A percentile compares a stretch with the other conserved stretches of the same genome.
Conservation (phyloP, 805 yeast genomes). For the Wickerhamiella azyma region DNA sequence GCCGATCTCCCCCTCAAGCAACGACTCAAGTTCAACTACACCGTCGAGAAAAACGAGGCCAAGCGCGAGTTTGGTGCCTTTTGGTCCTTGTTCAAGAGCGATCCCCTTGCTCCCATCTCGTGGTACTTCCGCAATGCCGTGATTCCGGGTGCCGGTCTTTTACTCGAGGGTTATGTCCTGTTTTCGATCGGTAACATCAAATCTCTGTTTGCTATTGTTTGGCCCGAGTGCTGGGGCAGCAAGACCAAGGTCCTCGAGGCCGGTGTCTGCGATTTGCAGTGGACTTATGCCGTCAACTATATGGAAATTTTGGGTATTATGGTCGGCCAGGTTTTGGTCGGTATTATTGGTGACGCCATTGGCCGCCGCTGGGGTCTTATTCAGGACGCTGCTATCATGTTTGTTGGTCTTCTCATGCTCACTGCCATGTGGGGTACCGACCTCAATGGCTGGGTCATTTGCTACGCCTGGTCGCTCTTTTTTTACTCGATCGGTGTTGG, state of each 20-base stretch:
- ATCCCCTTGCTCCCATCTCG: conserved; percentile 25
- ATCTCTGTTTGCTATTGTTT: conserved; percentile 22
- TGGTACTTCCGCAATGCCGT: conserved; percentile 27
- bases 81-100: conserved; percentile 21
- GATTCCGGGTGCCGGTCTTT: conserved; percentile 29
- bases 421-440: conserved; percentile 46
- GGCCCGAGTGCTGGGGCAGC: conserved; percentile 28
- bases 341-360: conserved; percentile 42
- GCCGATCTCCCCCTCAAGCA: conserved; percentile 25
- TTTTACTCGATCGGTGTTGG: conserved; percentile 42
- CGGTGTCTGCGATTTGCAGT: conserved; percentile 23
- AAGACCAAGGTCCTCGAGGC: conserved; percentile 8
- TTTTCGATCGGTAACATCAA: conserved; percentile 28
- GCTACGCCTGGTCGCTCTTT: conserved; percentile 35
- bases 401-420: conserved; percentile 43
- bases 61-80: conserved; percentile 19
- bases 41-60: conserved; percentile 22
- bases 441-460: conserved; percentile 44
- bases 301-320: conserved; percentile 36
- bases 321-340: conserved; percentile 46
- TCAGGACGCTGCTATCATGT: conserved; percentile 42
- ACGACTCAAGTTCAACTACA: conserved; percentile 20
- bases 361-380: conserved; percentile 51
- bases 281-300: conserved; percentile 27
- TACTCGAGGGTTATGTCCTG: conserved; percentile 28